Conservation (phyloP, 2,329 filamentous ascomycete species). For the Penicillium sp. region DNA sequence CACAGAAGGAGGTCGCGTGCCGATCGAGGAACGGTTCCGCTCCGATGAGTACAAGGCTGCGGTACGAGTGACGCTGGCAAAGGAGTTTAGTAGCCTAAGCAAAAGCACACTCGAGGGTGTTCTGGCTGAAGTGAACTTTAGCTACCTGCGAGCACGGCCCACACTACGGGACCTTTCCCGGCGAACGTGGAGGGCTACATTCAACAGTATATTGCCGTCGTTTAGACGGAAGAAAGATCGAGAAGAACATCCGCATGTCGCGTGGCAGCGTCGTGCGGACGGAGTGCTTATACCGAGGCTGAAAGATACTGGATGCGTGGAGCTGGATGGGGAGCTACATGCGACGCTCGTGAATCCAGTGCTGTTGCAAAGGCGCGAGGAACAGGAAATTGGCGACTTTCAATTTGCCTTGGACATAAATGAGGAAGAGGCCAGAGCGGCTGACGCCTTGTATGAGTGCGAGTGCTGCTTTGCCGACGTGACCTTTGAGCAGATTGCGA, state of each 20-base stretch:
- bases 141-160: slow-evolving; percentile 45
- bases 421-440: slow-evolving; percentile 42
- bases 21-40: slow-evolving; percentile 46
- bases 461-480: slow-evolving; percentile 51
- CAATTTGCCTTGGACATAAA: slow-evolving; percentile 45
- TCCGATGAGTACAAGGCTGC: slow-evolving; percentile 45
- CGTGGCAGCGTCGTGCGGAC: slow-evolving; percentile 38
- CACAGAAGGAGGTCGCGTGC: slow-evolving; percentile 28
- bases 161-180: slow-evolving; percentile 44
- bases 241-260: slow-evolving; percentile 42
- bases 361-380: slow-evolving; percentile 34
- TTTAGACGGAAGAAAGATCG: slow-evolving; percentile 43
- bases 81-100: slow-evolving; percentile 47
- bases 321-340: slow-evolving; percentile 47
- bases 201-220: slow-evolving; percentile 45
- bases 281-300: slow-evolving; percentile 36
- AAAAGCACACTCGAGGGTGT: slow-evolving; percentile 49
- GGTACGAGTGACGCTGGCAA: slow-evolving; percentile 38
- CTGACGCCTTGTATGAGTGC: slow-evolving; percentile 48
- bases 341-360: slow-evolving; percentile 40
- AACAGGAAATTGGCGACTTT: slow-evolving; percentile 40
- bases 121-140: slow-evolving; percentile 50
- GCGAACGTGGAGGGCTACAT: slow-evolving; percentile 47
- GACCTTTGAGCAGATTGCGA: slow-evolving; percentile 50
- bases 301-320: slow-evolving; percentile 44